Percentiles rank a stretch among this genome's conserved stretches.
phyloP scores from a whole-genome alignment of 192 early-diverging fungal genomes.

The Entomortierella beljakovae region DNA sequence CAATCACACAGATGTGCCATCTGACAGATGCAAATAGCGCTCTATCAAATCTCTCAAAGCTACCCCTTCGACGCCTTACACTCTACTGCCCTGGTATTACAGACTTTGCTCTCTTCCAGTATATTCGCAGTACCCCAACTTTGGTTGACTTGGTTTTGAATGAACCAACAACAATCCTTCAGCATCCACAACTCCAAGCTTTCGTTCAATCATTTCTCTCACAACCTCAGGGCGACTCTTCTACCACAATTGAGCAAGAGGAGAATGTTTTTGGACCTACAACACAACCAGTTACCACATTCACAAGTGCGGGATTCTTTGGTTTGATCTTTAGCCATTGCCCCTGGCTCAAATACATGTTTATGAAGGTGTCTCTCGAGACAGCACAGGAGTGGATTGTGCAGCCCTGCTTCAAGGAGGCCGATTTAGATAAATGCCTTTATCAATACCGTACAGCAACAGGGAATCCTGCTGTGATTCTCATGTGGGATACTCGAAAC shows the following conservation, averaged over 20 bases:
- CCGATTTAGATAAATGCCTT: constrained; percentile 32
- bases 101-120: constrained; percentile 38
- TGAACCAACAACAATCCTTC: constrained; percentile 41
- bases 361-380: constrained; percentile 47
- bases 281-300: neutral
- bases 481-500: constrained; percentile 49
- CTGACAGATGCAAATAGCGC: constrained; percentile 20
- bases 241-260: neutral
- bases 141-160: constrained; percentile 40
- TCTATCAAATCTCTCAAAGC: constrained; percentile 20
- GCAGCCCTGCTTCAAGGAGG: constrained; percentile 37
- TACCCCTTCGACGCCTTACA: constrained; percentile 31
- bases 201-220: constrained; percentile 29
- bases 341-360: constrained; percentile 45
- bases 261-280: constrained; percentile 1
- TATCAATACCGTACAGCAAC: constrained; percentile 45
- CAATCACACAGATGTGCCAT: constrained; percentile 43
- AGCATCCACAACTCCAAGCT: constrained; percentile 32
- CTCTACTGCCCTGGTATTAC: constrained; percentile 53
- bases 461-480: constrained; percentile 38
- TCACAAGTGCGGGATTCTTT: constrained; percentile 39
- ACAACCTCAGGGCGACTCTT: neutral
- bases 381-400: constrained; percentile 51
- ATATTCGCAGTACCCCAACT: constrained; percentile 8
- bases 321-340: constrained; percentile 10